Conservation (phyloP, 1,139 yeast species). For the Debaryomyces subglobosus region DNA sequence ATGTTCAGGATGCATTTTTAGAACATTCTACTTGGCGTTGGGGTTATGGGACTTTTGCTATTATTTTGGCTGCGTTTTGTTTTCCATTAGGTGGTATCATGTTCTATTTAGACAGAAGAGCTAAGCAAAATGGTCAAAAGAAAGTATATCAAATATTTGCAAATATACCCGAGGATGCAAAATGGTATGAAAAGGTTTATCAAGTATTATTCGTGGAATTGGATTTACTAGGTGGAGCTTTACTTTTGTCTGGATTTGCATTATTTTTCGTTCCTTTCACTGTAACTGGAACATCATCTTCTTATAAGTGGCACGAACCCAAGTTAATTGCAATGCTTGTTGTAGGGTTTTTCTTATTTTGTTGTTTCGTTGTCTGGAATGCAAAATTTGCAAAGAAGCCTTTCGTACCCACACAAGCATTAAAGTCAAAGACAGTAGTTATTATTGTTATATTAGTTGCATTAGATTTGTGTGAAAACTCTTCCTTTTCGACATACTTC, state of each 20-base stretch:
- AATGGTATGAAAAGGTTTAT: conserved; percentile 13
- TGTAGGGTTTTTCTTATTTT: conserved; percentile 26
- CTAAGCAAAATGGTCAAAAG: conserved; percentile 13
- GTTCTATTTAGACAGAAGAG: conserved; percentile 20
- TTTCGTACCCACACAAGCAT: conserved; percentile 24
- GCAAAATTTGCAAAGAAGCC: conserved; percentile 24
- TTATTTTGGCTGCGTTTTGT: conserved; percentile 9
- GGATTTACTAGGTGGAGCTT: conserved; percentile 34
- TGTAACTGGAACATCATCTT: conserved; percentile 20
- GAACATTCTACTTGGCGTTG: too few species aligned
- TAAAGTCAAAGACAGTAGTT: conserved; percentile 23
- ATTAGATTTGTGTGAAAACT: conserved; percentile 31
- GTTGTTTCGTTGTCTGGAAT: conserved; percentile 29
- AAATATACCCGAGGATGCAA: conserved; percentile 14
- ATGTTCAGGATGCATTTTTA: too few species aligned
- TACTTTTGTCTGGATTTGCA: conserved; percentile 28
- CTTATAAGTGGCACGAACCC: conserved; percentile 25
- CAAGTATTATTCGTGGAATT: conserved; percentile 26
- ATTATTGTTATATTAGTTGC: conserved; percentile 23
- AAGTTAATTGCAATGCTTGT: conserved; percentile 31
- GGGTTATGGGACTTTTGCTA: too few species aligned
- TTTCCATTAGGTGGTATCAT: conserved; percentile 21
- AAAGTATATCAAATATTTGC: conserved; percentile 15
- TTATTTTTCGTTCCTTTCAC: conserved; percentile 38
- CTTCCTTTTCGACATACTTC: conserved; percentile 24